Conservation (phyloP, 2,329 filamentous ascomycete genomes). For the Pezizomycotina sp. region DNA sequence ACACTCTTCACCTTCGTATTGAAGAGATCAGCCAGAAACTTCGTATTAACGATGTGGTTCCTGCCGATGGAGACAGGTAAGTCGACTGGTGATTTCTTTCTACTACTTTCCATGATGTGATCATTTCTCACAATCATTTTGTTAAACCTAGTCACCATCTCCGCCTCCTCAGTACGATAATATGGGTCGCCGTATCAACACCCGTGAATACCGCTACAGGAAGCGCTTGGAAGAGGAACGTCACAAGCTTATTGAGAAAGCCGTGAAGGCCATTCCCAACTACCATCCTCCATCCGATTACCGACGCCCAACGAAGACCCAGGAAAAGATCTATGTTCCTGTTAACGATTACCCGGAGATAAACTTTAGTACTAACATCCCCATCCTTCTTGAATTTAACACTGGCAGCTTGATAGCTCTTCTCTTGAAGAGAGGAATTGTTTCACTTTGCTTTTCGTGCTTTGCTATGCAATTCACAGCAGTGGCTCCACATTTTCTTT, state of each 20-base stretch:
- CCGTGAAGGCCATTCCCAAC: constrained; percentile 99
- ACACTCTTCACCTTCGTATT: constrained; percentile 88
- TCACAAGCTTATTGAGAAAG: constrained; percentile 96
- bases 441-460: constrained; percentile 32
- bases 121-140: not conserved
- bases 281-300: constrained; percentile 98
- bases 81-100: constrained; percentile 28
- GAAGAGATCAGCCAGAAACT: constrained; percentile 99
- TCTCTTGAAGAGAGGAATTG: no score
- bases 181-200: constrained; percentile 98
- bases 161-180: constrained; percentile 97
- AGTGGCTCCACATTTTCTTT: constrained; percentile 4
- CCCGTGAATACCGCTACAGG: constrained; percentile 92
- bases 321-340: constrained; percentile 99
- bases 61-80: constrained; percentile 86
- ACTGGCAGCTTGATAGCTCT: no score
- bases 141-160: constrained; percentile 60
- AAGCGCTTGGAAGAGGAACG: constrained; percentile 97
- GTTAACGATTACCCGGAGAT: constrained; percentile 99
- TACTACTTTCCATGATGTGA: constrained; percentile 4
- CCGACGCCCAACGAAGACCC: constrained; percentile 95
- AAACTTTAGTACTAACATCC: constrained; percentile 89
- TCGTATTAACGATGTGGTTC: constrained; percentile 96
- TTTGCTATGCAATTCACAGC: constrained; percentile 25
- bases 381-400: constrained; percentile 30